These are phyloP conservation scores for Danielozyma ontarioensis DNA, from an alignment of 805 yeast species.

Conservation along the genomic window DNA sequence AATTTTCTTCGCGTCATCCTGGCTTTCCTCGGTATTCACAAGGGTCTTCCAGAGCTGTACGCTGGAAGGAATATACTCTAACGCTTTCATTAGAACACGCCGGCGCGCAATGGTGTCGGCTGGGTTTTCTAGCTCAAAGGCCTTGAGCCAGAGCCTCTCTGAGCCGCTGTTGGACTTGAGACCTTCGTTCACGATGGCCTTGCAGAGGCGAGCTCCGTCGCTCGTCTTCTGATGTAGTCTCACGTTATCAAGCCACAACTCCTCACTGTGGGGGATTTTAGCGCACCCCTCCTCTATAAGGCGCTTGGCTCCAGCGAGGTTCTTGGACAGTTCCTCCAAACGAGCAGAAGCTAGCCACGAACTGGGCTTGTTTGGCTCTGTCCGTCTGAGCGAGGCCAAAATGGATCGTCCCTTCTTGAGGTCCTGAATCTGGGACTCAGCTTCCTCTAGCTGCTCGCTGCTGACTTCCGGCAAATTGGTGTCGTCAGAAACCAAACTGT, in stretches of 20 bases:
- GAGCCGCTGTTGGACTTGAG: slow-evolving; percentile 52
- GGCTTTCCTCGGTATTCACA: slow-evolving; percentile 53
- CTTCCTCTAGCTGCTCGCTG: neutral
- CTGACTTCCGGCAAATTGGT: too few species aligned
- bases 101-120: slow-evolving; percentile 47
- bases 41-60: slow-evolving; percentile 65
- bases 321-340: slow-evolving; percentile 63
- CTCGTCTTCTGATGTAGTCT: slow-evolving; percentile 48
- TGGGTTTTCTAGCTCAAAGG: slow-evolving; percentile 53
- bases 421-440: slow-evolving; percentile 45
- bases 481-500: slow-evolving; percentile 14
- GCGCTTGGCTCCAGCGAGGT: slow-evolving; percentile 49
- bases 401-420: slow-evolving; percentile 53
- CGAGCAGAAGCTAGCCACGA: slow-evolving; percentile 88
- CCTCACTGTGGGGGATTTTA: slow-evolving; percentile 59
- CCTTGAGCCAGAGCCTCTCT: slow-evolving; percentile 67
- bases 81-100: slow-evolving; percentile 62
- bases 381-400: slow-evolving; percentile 60
- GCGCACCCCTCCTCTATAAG: slow-evolving; percentile 73
- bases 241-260: slow-evolving; percentile 78
- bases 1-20: slow-evolving; percentile 46
- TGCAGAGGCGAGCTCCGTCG: slow-evolving; percentile 41
- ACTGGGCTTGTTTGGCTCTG: slow-evolving; percentile 67
- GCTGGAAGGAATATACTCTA: slow-evolving; percentile 57
- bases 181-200: slow-evolving; percentile 60